Evolutionary conservation across 768 basidiomycete genomes (phyloP).

Genomic region (Kwoniella newhampshirensis): DNA sequence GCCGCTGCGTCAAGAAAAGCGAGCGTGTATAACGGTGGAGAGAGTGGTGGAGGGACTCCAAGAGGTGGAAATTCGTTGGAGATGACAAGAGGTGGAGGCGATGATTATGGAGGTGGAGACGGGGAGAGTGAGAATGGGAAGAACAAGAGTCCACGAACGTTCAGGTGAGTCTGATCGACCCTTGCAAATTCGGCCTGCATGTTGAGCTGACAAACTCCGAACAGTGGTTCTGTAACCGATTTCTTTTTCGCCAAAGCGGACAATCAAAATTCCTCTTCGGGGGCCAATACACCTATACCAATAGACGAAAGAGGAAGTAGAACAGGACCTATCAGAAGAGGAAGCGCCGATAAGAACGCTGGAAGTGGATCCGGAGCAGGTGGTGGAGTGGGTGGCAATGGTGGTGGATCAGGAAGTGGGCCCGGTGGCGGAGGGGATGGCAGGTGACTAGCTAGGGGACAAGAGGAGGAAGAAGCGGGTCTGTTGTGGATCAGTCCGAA

Average conservation of each 20-base stretch:
- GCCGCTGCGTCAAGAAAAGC: constrained; percentile 23
- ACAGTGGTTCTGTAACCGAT: constrained; percentile 51
- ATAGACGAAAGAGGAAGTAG: background rate
- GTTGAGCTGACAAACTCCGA: background rate
- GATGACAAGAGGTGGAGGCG: constrained; percentile 30
- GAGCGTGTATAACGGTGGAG: constrained; percentile 35
- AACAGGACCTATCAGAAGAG: background rate
- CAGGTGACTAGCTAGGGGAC: background rate
- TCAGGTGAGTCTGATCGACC: constrained; percentile 40
- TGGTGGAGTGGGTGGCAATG: background rate
- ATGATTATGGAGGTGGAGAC: constrained; percentile 28
- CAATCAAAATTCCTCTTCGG: background rate
- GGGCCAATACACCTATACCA: background rate
- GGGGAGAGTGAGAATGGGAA: constrained; percentile 52
- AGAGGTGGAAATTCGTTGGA: constrained; percentile 34
- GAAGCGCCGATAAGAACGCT: background rate
- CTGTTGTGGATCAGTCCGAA: background rate
- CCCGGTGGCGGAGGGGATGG: constrained; percentile 3
- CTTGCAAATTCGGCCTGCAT: background rate
- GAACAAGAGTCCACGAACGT: constrained; percentile 47
- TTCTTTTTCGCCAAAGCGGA: constrained; percentile 53
- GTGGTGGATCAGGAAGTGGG: constrained; percentile 3
- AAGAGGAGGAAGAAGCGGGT: background rate
- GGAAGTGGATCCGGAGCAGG: too few species aligned
- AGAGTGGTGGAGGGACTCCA: constrained; percentile 37